A percentile compares a stretch with the other conserved stretches of the same genome.
phyloP scores from a whole-genome alignment of 208 protist species.

The Blastocrithidia nonstop region DNA sequence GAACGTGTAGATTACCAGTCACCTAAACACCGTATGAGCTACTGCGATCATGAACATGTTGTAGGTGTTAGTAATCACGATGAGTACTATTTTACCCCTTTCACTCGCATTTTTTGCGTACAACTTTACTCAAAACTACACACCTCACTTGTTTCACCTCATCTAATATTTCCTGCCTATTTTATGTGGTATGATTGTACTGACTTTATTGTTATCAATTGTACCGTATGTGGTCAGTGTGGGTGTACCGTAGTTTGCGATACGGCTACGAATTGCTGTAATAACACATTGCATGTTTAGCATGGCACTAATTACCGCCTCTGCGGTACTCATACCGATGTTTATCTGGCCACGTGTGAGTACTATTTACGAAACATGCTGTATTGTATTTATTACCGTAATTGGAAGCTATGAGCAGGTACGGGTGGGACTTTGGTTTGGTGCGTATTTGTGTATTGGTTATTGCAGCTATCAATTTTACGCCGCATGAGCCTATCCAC shows the following conservation, averaged over 20 bases:
- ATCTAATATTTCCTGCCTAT: constrained; percentile 19
- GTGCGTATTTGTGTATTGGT: constrained; percentile 30
- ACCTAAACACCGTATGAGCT: constrained; percentile 4
- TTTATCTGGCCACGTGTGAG: constrained; percentile 31
- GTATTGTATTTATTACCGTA: constrained; percentile 9
- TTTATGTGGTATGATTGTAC: constrained; percentile 7
- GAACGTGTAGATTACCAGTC: background rate
- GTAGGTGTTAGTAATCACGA: constrained; percentile 33
- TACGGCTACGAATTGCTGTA: constrained; percentile 20
- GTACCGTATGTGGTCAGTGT: constrained; percentile 34
- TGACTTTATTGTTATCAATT: constrained; percentile 30
- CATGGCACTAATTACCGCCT: constrained; percentile 13
- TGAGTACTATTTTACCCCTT: constrained; percentile 21
- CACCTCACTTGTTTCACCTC: constrained; percentile 10
- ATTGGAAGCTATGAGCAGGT: constrained; percentile 18
- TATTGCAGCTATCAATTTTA: constrained; percentile 29
- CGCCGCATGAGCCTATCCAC: no score
- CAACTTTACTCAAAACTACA: constrained; percentile 31
- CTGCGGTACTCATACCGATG: constrained; percentile 11
- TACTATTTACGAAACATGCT: constrained; percentile 11
- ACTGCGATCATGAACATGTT: constrained; percentile 18
- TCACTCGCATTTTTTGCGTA: constrained; percentile 19
- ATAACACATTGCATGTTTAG: constrained; percentile 34
- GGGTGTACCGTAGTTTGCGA: constrained; percentile 15
- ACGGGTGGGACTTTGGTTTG: constrained; percentile 18